Percentiles rank a stretch among this genome's conserved stretches.
Conservation (phyloP, 306 rosid species). For the Quercus cerris region DNA sequence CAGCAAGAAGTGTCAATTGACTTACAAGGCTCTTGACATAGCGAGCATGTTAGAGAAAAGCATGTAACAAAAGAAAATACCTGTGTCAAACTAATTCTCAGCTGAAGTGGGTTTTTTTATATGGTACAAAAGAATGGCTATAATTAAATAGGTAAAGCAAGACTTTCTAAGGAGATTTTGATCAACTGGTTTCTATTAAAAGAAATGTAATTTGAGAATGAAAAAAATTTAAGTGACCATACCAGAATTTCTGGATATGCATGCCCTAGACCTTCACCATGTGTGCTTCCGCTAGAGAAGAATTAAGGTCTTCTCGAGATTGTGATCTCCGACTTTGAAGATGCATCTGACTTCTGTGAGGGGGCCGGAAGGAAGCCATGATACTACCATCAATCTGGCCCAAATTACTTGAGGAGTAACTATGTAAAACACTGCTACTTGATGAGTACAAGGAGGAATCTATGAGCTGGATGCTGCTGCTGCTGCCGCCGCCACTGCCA, state of each 20-base stretch:
- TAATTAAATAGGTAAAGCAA: conserved; percentile 17
- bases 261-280: conserved; percentile 59
- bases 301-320: conserved; percentile 89
- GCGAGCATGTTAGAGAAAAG: conserved; percentile 7
- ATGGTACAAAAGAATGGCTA: conserved; percentile 34
- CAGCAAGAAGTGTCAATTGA: too few species aligned
- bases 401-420: conserved; percentile 77
- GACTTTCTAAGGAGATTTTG: conserved; percentile 10
- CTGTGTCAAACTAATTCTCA: conserved; percentile 20
- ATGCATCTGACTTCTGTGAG: conserved; percentile 82
- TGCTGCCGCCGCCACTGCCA: conserved; percentile 26
- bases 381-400: conserved; percentile 68
- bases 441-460: conserved; percentile 67
- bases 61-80: conserved; percentile 1
- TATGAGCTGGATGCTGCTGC: conserved; percentile 62
- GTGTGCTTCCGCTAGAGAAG: conserved; percentile 75
- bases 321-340: conserved; percentile 96
- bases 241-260: conserved; percentile 44
- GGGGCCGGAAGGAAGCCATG: conserved; percentile 74
- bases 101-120: conserved; percentile 20
- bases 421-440: conserved; percentile 61
- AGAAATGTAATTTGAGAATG: conserved; percentile 12
- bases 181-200: conserved; percentile 4
- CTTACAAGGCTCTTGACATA: too few species aligned
- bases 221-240: conserved; percentile 26